Base-by-base conservation (phyloP, 345 rosid genomes). In the Hibiscus mutabilis region DNA sequence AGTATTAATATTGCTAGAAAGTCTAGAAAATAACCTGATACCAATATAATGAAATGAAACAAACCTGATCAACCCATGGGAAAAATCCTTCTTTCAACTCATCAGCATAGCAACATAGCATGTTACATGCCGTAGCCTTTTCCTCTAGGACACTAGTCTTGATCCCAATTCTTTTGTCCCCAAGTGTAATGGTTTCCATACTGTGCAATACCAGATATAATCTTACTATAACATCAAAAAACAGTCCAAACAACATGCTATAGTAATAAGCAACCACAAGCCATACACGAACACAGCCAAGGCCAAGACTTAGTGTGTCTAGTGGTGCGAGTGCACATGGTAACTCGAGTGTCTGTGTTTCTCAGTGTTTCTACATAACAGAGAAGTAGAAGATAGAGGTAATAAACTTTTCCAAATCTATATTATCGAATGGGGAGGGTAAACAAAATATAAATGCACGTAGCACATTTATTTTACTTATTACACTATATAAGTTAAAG, bases 171-270 rank as follows among this genome's bases (percentile, higher is more conserved):
- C 98, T 87, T 88, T 96, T 96, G 85, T 96, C 98, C 60, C 99
- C 99, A 61, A 96, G 93, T 22, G 94, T 92, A 74, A 96, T 96
- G 79, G 99, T 96, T 87, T 96, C 99, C 99, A 96, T 96, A 71
- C 99, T 96, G 85, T 74, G 18, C 31, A 72, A 78, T 57, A 74
- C 71, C 58, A 71, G 40, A 81, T n/a, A 70, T 24, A 40, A 46
- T 63, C 62, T 80, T 73, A 74, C 77, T 29, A 71, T 47, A 44
- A 66, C 2, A 40, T 64, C 46, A 73, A 73, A 75, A 3, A 69
- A n/a, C 58, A 56, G 7, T 31, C 56, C 37, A 29, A 69, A 63
- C 2, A n/a, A 67, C 33, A 66, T 44, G 51, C 44, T 33, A 69
- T 22, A 19, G 52, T 33, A 33, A 46, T 7, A 73, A 18, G 33